Evolutionary conservation across 805 yeast species (phyloP).

Genomic region (Starmerella floricola): DNA sequence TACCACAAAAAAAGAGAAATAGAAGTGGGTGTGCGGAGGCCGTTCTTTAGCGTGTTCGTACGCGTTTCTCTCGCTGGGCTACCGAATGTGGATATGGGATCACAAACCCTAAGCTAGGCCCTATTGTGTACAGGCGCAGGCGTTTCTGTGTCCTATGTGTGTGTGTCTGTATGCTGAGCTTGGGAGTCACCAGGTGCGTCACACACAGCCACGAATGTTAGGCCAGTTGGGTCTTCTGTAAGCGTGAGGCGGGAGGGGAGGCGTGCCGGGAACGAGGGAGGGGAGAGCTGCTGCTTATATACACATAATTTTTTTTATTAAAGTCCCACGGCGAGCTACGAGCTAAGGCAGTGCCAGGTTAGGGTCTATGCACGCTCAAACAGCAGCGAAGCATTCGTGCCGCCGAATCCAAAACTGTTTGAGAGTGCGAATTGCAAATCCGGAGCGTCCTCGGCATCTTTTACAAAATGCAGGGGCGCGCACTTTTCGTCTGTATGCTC

Average conservation of each 20-base stretch:
- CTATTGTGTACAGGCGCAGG: no score
- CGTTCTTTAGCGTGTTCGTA: no score
- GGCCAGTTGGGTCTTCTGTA: no score
- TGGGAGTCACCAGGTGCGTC: no score
- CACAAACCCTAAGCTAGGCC: no score
- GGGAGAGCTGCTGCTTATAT: conserved; percentile 2
- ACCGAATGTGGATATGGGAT: no score
- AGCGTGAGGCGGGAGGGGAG: not conserved
- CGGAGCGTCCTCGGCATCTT: conserved; percentile 33
- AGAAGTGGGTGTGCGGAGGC: no score
- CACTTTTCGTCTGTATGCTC: conserved; percentile 34
- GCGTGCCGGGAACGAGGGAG: not conserved
- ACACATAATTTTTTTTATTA: not conserved
- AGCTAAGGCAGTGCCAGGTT: not conserved
- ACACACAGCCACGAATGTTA: no score
- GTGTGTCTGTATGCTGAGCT: not conserved
- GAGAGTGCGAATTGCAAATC: conserved; percentile 51
- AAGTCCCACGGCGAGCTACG: no score
- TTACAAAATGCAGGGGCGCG: conserved; percentile 45
- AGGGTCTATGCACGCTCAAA: conserved; percentile 18
- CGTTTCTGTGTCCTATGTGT: no score
- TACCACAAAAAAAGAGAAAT: no score
- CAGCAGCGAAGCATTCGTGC: conserved; percentile 68
- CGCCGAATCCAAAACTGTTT: conserved; percentile 96
- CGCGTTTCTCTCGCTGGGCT: no score